phyloP scores from a whole-genome alignment of 2,329 filamentous ascomycete species.

The Pestalotiopsis sp. region DNA sequence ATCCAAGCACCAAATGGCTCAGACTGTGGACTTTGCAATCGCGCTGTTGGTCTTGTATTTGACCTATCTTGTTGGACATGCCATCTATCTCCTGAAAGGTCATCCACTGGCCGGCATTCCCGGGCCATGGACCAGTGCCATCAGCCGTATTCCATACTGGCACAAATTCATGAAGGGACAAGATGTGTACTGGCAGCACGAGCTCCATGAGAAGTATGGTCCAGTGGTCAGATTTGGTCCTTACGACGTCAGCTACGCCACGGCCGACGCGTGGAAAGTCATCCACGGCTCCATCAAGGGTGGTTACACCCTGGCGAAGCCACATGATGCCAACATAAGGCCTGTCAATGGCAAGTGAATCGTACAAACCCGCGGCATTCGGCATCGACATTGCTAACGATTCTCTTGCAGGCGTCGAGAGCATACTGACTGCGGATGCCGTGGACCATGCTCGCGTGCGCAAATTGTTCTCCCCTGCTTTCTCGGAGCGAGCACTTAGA shows the following conservation, averaged over 20 bases:
- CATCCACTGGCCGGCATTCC: slow-evolving; percentile 24
- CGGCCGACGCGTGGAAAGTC: slow-evolving; percentile 21
- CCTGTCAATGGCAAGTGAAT: slow-evolving; percentile 17
- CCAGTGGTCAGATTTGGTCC: slow-evolving; percentile 21
- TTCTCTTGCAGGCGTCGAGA: slow-evolving; percentile 11
- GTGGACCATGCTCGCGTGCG: slow-evolving; percentile 20
- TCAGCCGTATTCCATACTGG: slow-evolving; percentile 26
- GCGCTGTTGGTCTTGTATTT: background rate
- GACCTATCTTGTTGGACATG: slow-evolving; percentile 12
- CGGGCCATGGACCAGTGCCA: slow-evolving; percentile 18
- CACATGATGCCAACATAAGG: slow-evolving; percentile 17
- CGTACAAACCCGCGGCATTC: background rate
- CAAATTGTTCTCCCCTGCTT: slow-evolving; percentile 20
- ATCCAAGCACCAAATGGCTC: background rate
- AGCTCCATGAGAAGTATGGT: slow-evolving; percentile 21
- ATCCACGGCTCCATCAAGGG: slow-evolving; percentile 19
- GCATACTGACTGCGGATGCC: slow-evolving; percentile 19
- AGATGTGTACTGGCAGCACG: slow-evolving; percentile 22
- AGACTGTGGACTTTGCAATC: background rate
- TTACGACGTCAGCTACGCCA: slow-evolving; percentile 21
- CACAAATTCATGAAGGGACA: slow-evolving; percentile 16
- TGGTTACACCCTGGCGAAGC: background rate
- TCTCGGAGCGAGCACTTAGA: slow-evolving; percentile 20
- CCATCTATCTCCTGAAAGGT: slow-evolving; percentile 21
- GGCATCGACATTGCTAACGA: background rate